Base-by-base conservation (phyloP, 352 stramenopile genomes). In the Phytophthora hybrid region DNA sequence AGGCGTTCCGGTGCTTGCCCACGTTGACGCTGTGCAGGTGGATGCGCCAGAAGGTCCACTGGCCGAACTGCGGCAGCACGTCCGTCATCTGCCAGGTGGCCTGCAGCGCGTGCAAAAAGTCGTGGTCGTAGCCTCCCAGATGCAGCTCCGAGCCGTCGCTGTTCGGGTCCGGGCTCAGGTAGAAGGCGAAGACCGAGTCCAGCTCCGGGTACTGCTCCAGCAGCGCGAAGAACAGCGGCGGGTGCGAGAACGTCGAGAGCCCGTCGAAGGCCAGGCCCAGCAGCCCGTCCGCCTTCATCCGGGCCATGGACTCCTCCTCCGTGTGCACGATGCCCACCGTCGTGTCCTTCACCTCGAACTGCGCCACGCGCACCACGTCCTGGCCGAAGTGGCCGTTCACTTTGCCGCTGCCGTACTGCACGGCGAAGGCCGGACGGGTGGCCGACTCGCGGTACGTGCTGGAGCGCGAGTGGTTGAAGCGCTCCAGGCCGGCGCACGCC, bases 211-310 rank as follows among this genome's bases (percentile, higher is more conserved):
- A 84, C 60, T 95, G 88, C 66, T 87, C 63, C 39, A 93, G 53
- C 23, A 95, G 58, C 41, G 72, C 54, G 23, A 93, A 88, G 68
- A 95, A 94, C 1, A 93, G 77, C 47, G 89, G 86, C 39, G 89
- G 89, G 46, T 91, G 81, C 1, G 87, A 91, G 59, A 91, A 91
- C 21, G 88, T 91, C 26, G 89, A 92, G 61, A 99, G 93, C 0
- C 89, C 92, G 60, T 98, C 91, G 69, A 99, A 99, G 21, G 93
- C 98, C 21, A 99, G 71, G 53, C 98, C 98, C 23, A 99, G 79
- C 66, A 99, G 97, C 2, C 98, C 98, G 79, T 99, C 98, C 0
- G 88, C 84, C 68, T 94, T 89, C 88, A 95, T 95, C 59, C 84
- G 85, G 46, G 84, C 81, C 84, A 95, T 93, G 6, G 84, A 92